A percentile compares a stretch with the other conserved stretches of the same genome.
phyloP scores from a whole-genome alignment of 1,139 yeast species.

The Hyphopichia khmerensis region DNA sequence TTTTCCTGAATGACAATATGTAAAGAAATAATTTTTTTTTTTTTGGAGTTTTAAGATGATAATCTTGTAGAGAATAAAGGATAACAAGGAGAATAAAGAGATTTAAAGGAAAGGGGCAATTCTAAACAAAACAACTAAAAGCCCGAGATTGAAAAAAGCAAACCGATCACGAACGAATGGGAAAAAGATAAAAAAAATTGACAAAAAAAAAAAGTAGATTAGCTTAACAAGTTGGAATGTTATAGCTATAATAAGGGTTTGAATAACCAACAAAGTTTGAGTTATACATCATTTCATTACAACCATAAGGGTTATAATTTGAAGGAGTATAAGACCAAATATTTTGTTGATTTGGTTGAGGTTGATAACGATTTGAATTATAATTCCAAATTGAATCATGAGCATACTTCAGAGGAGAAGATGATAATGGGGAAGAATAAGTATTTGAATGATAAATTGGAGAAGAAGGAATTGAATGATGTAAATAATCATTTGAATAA shows the following conservation, averaged over 20 bases:
- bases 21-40: no score
- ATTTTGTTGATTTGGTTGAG: slow-evolving; percentile 3
- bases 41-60: no score
- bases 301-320: not conserved
- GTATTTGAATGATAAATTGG: slow-evolving; percentile 17
- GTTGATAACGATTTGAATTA: slow-evolving; percentile 6
- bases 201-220: no score
- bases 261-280: slow-evolving; percentile 33
- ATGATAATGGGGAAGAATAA: slow-evolving; percentile 12
- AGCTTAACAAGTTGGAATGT: slow-evolving; percentile 28
- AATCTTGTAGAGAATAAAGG: no score
- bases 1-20: no score
- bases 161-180: no score
- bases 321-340: slow-evolving; percentile 19
- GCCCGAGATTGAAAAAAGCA: not conserved
- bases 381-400: slow-evolving; percentile 24
- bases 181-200: not conserved
- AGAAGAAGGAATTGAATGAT: slow-evolving; percentile 21
- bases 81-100: not conserved
- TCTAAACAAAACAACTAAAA: not conserved
- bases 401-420: slow-evolving; percentile 24
- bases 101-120: not conserved
- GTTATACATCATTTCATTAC: not conserved
- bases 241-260: slow-evolving; percentile 37
- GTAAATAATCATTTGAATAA: not conserved